Conservation (phyloP, 139 green algal genomes). For the Klebsormidium nitens region DNA sequence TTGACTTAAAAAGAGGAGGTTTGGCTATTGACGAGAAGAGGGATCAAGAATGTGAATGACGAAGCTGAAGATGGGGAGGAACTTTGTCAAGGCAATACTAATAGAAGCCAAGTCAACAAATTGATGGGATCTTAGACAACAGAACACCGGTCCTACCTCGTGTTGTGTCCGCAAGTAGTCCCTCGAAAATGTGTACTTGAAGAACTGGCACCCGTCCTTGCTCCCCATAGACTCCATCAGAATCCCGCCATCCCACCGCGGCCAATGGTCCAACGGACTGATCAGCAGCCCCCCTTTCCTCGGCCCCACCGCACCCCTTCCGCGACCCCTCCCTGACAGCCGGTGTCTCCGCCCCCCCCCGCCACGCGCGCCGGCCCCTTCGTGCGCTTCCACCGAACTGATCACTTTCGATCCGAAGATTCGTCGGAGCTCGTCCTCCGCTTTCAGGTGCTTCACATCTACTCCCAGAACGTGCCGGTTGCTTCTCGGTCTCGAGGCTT, state of each 20-base stretch:
- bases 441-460: slow-evolving; percentile 49
- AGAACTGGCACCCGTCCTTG: slow-evolving; percentile 36
- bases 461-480: slow-evolving; percentile 58
- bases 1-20: neutral
- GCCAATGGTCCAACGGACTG: slow-evolving; percentile 20
- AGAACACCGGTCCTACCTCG: slow-evolving; percentile 16
- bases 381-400: slow-evolving; percentile 48
- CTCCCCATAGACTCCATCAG: slow-evolving; percentile 16
- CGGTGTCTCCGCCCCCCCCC: neutral
- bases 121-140: neutral
- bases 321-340: slow-evolving; percentile 15
- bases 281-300: slow-evolving; percentile 18
- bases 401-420: slow-evolving; percentile 76
- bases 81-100: neutral
- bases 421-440: slow-evolving; percentile 68
- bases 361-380: neutral
- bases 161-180: slow-evolving; percentile 47
- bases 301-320: slow-evolving; percentile 1
- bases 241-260: slow-evolving; percentile 21
- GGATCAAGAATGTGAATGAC: neutral
- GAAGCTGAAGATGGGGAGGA: neutral
- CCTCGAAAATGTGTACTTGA: slow-evolving; percentile 52
- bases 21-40: neutral
- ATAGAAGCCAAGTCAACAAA: neutral
- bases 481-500: neutral